Percentiles rank a stretch among this genome's conserved stretches.
Evolutionary conservation across 2,329 filamentous ascomycete genomes (phyloP).

Genomic region (Botryotinia convoluta): DNA sequence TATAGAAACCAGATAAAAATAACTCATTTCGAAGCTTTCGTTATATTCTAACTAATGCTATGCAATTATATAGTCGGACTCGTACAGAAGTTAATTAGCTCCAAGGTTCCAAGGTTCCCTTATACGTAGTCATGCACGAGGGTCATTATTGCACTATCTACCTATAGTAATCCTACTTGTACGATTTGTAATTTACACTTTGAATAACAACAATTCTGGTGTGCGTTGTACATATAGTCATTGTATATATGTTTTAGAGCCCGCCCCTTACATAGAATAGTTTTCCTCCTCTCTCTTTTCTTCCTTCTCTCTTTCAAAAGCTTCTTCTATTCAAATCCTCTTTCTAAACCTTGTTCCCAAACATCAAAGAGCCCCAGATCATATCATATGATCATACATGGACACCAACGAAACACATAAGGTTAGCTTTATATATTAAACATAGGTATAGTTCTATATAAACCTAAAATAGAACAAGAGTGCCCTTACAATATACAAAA

Average conservation of each 20-base stretch:
- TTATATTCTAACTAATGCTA: neutral
- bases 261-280: neutral
- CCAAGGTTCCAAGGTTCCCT: neutral
- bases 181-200: neutral
- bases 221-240: neutral
- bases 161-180: neutral
- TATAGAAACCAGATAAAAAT: neutral
- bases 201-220: neutral
- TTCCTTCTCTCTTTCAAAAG: neutral
- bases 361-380: neutral
- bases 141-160: neutral
- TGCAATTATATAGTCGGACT: neutral
- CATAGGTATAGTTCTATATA: neutral
- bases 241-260: neutral
- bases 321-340: neutral
- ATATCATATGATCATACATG: neutral
- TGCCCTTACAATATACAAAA: neutral
- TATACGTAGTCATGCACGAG: neutral
- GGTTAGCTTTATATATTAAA: neutral
- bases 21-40: neutral
- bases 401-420: neutral
- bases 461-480: neutral
- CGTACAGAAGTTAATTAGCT: neutral
- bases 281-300: neutral
- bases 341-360: neutral